These are phyloP conservation scores for Senna siamea DNA, from an alignment of 306 rosid species.

Conservation along the genomic window DNA sequence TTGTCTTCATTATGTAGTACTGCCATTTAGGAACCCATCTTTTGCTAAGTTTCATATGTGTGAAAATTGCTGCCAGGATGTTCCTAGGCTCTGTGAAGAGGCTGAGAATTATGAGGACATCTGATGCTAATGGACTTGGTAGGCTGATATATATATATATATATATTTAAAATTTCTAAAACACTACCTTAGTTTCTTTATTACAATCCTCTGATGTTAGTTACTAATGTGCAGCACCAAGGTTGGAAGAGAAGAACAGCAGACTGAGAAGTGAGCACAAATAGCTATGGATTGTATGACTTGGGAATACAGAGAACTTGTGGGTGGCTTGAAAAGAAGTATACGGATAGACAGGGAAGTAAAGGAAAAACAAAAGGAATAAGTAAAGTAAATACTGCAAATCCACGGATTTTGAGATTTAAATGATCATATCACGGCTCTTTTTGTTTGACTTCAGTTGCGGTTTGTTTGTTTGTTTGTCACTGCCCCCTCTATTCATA, in stretches of 20 bases:
- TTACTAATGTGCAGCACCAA: slow-evolving; percentile 58
- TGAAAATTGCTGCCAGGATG: slow-evolving; percentile 60
- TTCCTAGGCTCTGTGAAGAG: slow-evolving; percentile 70
- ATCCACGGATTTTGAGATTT: slow-evolving; percentile 42
- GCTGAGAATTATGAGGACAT: slow-evolving; percentile 77
- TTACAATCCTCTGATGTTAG: slow-evolving; percentile 4
- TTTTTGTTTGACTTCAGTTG: slow-evolving; percentile 38
- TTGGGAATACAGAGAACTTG: slow-evolving; percentile 19
- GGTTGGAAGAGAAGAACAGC: slow-evolving; percentile 54
- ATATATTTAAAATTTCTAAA: no score
- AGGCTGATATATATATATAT: no score
- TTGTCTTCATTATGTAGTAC: not conserved
- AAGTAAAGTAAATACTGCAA: slow-evolving; percentile 22
- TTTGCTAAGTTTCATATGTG: slow-evolving; percentile 28
- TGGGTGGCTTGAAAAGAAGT: slow-evolving; percentile 33
- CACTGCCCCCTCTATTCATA: slow-evolving; percentile 18
- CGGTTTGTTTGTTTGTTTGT: slow-evolving; percentile 23
- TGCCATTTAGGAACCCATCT: slow-evolving; percentile 4
- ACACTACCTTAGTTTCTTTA: not conserved
- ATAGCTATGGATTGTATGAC: slow-evolving; percentile 32
- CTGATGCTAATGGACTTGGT: slow-evolving; percentile 69
- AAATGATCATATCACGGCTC: slow-evolving; percentile 28
- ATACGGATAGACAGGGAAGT: slow-evolving; percentile 33
- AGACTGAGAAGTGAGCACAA: slow-evolving; percentile 53
- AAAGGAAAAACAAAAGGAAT: not conserved